Evolutionary conservation across 371 early-diverging fungal species (phyloP).

Genomic region (Mortierella sp.): DNA sequence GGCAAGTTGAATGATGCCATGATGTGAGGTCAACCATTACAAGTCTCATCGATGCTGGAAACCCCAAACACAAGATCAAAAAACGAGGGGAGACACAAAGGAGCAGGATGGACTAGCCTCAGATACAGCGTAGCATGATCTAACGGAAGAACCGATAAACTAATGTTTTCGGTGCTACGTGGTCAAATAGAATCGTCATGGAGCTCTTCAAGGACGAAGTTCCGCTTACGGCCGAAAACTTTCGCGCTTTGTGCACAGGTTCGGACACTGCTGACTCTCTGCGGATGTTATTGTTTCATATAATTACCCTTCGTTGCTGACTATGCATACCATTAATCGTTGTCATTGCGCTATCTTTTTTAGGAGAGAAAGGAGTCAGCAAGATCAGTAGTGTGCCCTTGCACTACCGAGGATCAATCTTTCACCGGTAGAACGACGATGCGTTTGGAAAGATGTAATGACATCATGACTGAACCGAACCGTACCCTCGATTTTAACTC

Average conservation of each 20-base stretch:
- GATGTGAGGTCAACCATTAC: no score
- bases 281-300: background rate
- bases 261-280: background rate
- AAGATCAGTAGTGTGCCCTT: constrained; percentile 72
- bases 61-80: no score
- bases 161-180: background rate
- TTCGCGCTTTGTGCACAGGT: constrained; percentile 86
- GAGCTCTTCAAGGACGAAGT: constrained; percentile 93
- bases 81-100: no score
- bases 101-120: no score
- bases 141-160: background rate
- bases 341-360: background rate
- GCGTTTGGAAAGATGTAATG: no score
- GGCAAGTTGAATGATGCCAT: no score
- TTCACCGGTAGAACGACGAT: constrained; percentile 76
- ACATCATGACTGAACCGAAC: no score
- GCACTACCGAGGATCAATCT: constrained; percentile 73
- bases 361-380: constrained; percentile 80
- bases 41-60: no score
- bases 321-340: background rate
- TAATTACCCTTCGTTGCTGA: background rate
- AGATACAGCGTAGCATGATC: background rate
- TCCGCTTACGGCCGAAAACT: constrained; percentile 99
- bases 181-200: constrained; percentile 79
- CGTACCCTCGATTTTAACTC: no score